phyloP scores from a whole-genome alignment of 257 asterid genomes.

The Solanum microdontum region DNA sequence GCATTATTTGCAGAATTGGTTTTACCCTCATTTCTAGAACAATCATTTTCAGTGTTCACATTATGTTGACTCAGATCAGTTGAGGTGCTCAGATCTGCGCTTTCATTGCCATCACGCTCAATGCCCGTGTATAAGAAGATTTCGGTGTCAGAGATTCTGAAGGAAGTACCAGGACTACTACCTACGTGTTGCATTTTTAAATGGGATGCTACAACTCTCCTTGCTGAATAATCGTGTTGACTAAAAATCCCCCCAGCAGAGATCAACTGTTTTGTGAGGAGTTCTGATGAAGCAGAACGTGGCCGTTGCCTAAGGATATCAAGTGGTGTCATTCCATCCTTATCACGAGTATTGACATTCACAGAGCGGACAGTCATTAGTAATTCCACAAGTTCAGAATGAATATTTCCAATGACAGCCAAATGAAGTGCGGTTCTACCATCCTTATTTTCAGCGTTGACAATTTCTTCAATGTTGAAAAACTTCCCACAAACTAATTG shows the following conservation, averaged over 20 bases:
- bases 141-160: slow-evolving; percentile 65
- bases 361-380: slow-evolving; percentile 54
- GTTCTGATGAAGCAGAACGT: slow-evolving; percentile 53
- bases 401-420: slow-evolving; percentile 70
- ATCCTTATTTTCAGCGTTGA: slow-evolving; percentile 35
- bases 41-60: slow-evolving; percentile 5
- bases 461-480: slow-evolving; percentile 38
- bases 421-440: slow-evolving; percentile 78
- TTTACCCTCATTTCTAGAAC: slow-evolving; percentile 17
- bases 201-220: slow-evolving; percentile 64
- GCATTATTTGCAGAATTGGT: slow-evolving; percentile 22
- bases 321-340: slow-evolving; percentile 64
- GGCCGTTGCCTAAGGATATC: slow-evolving; percentile 68
- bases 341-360: slow-evolving; percentile 61
- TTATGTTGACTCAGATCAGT: slow-evolving; percentile 26
- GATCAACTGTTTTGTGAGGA: slow-evolving; percentile 52
- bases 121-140: slow-evolving; percentile 61
- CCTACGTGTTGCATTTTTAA: slow-evolving; percentile 61
- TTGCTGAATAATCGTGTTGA: slow-evolving; percentile 55
- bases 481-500: slow-evolving; percentile 33
- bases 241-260: slow-evolving; percentile 78
- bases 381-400: slow-evolving; percentile 62
- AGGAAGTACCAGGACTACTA: slow-evolving; percentile 79
- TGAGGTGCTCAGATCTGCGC: slow-evolving; percentile 23
- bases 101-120: slow-evolving; percentile 36